These are phyloP conservation scores for Erythrophleum fordii DNA, from an alignment of 306 rosid species.

Conservation along the genomic window DNA sequence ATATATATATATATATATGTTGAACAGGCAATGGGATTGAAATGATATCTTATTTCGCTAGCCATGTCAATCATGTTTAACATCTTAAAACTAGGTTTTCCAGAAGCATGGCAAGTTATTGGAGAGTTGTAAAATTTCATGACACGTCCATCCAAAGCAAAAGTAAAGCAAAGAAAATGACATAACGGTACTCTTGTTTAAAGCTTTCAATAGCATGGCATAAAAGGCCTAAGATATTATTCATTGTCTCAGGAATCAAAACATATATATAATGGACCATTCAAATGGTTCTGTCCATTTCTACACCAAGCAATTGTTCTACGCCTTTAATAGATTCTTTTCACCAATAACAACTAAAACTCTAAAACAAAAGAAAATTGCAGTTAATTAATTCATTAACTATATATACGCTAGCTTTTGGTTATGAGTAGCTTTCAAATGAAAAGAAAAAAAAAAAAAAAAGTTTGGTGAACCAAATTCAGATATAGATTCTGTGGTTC, in stretches of 20 bases:
- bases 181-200: background rate
- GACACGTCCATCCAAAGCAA: background rate
- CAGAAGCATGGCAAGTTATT: background rate
- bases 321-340: background rate
- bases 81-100: too few species aligned
- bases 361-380: background rate
- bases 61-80: too few species aligned
- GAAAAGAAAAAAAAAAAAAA: too few species aligned
- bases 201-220: background rate
- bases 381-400: too few species aligned
- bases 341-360: background rate
- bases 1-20: too few species aligned
- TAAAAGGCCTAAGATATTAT: background rate
- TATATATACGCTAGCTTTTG: too few species aligned
- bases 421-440: too few species aligned
- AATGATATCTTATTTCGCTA: too few species aligned
- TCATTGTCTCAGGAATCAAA: background rate
- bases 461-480: background rate
- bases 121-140: background rate
- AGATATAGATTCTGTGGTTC: background rate
- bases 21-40: too few species aligned
- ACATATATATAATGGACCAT: too few species aligned
- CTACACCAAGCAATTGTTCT: too few species aligned
- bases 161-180: background rate
- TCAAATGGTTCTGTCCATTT: too few species aligned